phyloP scores from a whole-genome alignment of 352 stramenopile genomes.

The Pythium rhizo-oryzae region DNA sequence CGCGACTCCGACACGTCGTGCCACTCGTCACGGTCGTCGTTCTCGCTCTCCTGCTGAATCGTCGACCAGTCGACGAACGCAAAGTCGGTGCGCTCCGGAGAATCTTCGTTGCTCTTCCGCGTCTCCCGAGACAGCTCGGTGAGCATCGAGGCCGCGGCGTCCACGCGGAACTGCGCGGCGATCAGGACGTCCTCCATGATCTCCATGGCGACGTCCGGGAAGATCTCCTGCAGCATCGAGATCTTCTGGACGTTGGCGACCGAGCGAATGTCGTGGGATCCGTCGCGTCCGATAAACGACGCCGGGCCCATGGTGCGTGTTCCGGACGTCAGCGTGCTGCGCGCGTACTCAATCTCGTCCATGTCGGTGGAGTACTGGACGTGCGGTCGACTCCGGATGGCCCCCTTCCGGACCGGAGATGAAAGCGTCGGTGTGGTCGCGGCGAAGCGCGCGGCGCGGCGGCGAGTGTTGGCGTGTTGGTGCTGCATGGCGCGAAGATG shows the following conservation, averaged over 20 bases:
- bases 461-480: conserved; percentile 11
- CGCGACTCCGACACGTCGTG: conserved; percentile 46
- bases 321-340: neutral
- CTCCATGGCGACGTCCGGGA: conserved; percentile 47
- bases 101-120: neutral
- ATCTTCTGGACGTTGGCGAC: conserved; percentile 50
- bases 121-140: conserved; percentile 46
- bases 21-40: conserved; percentile 57
- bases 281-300: conserved; percentile 28
- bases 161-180: conserved; percentile 66
- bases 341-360: conserved; percentile 29
- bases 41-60: conserved; percentile 29
- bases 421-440: neutral
- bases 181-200: conserved; percentile 64
- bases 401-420: conserved; percentile 19
- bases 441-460: neutral
- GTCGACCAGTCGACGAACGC: conserved; percentile 43
- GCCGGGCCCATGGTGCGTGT: conserved; percentile 15
- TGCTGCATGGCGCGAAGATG: conserved; percentile 7
- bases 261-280: conserved; percentile 33
- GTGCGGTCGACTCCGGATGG: conserved; percentile 21
- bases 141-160: conserved; percentile 65
- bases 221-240: conserved; percentile 55
- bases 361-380: conserved; percentile 15
- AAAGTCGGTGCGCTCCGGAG: conserved; percentile 5